Base-by-base conservation (phyloP, 2,329 filamentous ascomycete genomes). In the Colletotrichum falcatum region DNA sequence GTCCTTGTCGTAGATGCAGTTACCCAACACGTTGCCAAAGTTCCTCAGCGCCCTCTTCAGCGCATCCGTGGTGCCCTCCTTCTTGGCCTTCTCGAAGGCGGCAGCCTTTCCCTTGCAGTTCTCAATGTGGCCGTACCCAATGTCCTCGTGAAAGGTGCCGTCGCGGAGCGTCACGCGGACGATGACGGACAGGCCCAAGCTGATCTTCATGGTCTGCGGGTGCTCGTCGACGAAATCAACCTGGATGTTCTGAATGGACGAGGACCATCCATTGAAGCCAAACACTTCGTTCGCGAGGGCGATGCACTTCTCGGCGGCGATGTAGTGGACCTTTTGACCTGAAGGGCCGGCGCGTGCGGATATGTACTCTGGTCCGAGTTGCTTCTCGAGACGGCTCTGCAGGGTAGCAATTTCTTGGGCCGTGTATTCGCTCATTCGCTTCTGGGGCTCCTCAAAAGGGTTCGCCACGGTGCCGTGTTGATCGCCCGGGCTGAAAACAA, bases 21-120 rank as follows among this genome's bases (percentile, higher is more conserved):
- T 99, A n/a, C 96, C 96, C 65, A 99, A 85, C 20, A 98, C 92
- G 76, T 98, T 98, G 70, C 96, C 96, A 81, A 99, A 99, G 73
- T 91, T 98, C 70, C 95, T 88, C 76, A 99, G 79, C 1, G 96
- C 90, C 74, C 96, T 88, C 82, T 99, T 99, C 78, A 99, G 79
- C 1, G 91, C 96, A 82, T 99, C 96, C 12, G 97, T 98, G 3
- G 94, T 97, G 9, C 94, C 97, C 83, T 98, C 95, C 80, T 99
- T 99, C 84, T 98, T 99, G 1, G 96, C 95, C 82, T 99, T 99
- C 80, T 99, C 96, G 77, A 98, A 99, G 0, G 95, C 96, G 61
- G 93, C 92, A 3, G 95, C 95, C 83, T 99, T 99, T 66, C 94
- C 93, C 81, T 95, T 97, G 80, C 92, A 94, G 77, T 99, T 99